These are phyloP conservation scores for Apophysomyces ossiformis DNA, from an alignment of 371 early-diverging fungal genomes.

Conservation along the genomic window DNA sequence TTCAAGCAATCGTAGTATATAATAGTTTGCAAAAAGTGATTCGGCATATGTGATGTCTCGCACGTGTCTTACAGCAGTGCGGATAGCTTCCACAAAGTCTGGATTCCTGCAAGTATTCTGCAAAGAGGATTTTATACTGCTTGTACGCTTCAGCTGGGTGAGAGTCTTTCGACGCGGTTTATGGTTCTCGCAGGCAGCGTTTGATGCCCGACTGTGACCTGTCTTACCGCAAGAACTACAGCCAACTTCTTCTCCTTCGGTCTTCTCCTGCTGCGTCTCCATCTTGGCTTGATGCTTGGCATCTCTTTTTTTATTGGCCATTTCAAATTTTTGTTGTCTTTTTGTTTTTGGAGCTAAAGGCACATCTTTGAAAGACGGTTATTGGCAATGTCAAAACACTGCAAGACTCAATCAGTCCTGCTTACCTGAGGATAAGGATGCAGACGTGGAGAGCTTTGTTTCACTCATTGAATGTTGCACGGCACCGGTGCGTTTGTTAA, in stretches of 20 bases:
- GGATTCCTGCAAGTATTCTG: neutral
- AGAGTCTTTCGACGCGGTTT: neutral
- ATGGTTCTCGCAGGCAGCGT: neutral
- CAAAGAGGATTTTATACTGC: neutral
- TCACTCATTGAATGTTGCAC: too few species aligned
- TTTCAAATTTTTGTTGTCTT: too few species aligned
- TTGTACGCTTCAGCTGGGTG: neutral
- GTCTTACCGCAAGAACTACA: neutral
- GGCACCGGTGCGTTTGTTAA: too few species aligned
- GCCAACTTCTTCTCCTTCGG: neutral
- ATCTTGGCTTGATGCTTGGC: too few species aligned
- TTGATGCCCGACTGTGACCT: neutral
- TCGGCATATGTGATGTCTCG: neutral
- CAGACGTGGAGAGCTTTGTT: too few species aligned
- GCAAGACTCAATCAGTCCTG: too few species aligned
- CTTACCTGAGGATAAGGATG: too few species aligned
- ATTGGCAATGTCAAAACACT: too few species aligned
- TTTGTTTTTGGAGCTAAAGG: too few species aligned
- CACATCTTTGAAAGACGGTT: too few species aligned
- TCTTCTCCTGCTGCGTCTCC: too few species aligned
- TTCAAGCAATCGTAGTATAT: neutral
- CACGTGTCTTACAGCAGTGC: neutral
- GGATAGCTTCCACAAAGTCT: neutral
- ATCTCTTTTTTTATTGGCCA: too few species aligned
- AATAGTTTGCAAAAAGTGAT: neutral